Evolutionary conservation across 2,329 filamentous ascomycete genomes (phyloP), one percentile per base, ranked within the genome.

Genomic region (Sporothrix sp.): DNA sequence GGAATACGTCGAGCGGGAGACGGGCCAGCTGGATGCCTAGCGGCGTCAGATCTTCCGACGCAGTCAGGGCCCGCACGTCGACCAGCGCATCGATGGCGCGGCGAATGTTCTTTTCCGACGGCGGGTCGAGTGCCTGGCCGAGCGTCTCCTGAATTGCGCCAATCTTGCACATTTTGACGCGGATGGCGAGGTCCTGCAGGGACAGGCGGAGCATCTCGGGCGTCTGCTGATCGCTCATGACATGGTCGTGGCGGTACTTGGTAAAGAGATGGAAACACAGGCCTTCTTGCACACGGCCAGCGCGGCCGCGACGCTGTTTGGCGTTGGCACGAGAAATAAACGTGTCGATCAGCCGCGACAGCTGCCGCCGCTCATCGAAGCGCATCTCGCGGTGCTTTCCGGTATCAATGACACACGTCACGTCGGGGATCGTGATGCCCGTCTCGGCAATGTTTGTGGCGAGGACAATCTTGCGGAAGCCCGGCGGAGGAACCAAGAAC

Each of bases 391-490:
- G 89, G 66, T 97, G 91, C 66, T 95, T 97, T 51, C 93, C 93
- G 1, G 89, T 90, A 65, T 98, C 93, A 52, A 98, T 85, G 40
- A 98, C 93, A 59, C 90, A 95, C 0, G 93, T 97, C 27, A 98
- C 87, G 63, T 98, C 93, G 1, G 93, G 93, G 57, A 98, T 98
- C 0, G 93, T 98, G 62, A 98, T 95, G 71, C 93, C 93, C 1
- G 93, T 98, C 66, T 98, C 93, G 4, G 93, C 93, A 64, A 98
- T 98, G 62, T 98, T 98, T 13, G 93, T 98, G 2, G 93, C 90
- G 50, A 98, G 76, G 2, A 98, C 91, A 56, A 98, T 93, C 69
- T 98, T 98, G 56, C 90, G 79, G 51, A 82, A 74, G 0, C 91
- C 91, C 3, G 74, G 75, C 1, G 90, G 88, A 6, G 93, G 93